Evolutionary conservation across 2,329 filamentous ascomycete species (phyloP).

Genomic region (Xylaria sp.): DNA sequence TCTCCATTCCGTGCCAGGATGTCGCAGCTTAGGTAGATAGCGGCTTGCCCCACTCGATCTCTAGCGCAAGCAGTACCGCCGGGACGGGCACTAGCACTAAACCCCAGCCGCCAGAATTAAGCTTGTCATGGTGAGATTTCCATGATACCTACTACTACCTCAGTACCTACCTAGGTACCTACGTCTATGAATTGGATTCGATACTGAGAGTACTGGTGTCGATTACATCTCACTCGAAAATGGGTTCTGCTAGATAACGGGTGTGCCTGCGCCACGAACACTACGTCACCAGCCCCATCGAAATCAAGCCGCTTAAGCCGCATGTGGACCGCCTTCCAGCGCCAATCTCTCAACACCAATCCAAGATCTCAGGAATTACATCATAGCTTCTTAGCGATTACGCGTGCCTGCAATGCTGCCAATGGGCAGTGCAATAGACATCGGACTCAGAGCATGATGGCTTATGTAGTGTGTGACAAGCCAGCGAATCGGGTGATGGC

Average conservation of each 20-base stretch:
- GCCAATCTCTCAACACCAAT: constrained; percentile 1
- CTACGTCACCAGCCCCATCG: constrained; percentile 18
- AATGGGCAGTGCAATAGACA: too few species aligned
- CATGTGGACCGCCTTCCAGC: constrained; percentile 7
- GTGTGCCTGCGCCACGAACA: background rate
- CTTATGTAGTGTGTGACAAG: background rate
- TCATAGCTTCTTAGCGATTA: constrained; percentile 22
- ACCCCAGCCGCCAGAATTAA: too few species aligned
- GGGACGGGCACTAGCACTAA: background rate
- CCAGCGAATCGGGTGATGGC: constrained; percentile 9
- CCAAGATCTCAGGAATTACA: constrained; percentile 17
- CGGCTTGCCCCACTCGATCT: background rate
- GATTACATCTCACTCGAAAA: too few species aligned
- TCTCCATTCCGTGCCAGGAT: background rate
- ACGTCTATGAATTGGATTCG: too few species aligned
- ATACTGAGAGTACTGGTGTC: too few species aligned
- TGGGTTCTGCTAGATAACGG: too few species aligned
- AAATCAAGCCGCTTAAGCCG: constrained; percentile 16
- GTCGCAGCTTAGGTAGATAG: background rate
- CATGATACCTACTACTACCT: too few species aligned
- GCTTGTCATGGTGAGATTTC: too few species aligned
- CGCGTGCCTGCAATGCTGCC: constrained; percentile 2
- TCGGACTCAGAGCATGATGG: background rate
- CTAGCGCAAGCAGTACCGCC: too few species aligned
- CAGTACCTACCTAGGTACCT: background rate